Conservation (phyloP, 345 rosid genomes). For the Populus ilicifolia region DNA sequence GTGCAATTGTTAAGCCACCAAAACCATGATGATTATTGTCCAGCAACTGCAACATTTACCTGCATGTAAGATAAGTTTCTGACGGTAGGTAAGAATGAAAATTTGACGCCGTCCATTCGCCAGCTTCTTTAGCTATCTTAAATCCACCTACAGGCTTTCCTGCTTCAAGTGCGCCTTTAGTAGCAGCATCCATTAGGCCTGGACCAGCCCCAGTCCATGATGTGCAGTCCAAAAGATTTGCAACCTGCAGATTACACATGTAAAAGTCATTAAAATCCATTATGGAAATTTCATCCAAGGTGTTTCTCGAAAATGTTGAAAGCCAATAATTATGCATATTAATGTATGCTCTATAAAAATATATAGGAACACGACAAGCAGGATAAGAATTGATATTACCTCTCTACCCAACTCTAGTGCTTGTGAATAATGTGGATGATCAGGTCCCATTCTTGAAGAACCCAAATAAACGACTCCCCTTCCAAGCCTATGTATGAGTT, state of each 20-base stretch:
- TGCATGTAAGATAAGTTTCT: conserved; percentile 80
- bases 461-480: conserved; percentile 86
- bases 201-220: conserved; percentile 98
- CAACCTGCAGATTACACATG: conserved; percentile 45
- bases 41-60: conserved; percentile 35
- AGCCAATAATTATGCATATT: neutral
- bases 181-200: conserved; percentile 91
- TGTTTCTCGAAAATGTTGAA: neutral
- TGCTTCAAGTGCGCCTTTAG: conserved; percentile 77
- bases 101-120: conserved; percentile 87
- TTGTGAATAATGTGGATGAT: conserved; percentile 60
- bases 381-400: conserved; percentile 32
- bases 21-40: neutral
- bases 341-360: neutral
- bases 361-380: neutral
- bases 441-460: conserved; percentile 72
- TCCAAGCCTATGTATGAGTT: conserved; percentile 65
- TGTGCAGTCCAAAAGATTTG: conserved; percentile 72
- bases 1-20: neutral
- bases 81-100: conserved; percentile 75
- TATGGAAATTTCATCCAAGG: neutral
- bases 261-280: neutral
- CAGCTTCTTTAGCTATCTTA: conserved; percentile 80
- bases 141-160: conserved; percentile 80
- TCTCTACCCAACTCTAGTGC: conserved; percentile 63